phyloP scores from a whole-genome alignment of 2,329 filamentous ascomycete species.

The Dactylellina sp. region DNA sequence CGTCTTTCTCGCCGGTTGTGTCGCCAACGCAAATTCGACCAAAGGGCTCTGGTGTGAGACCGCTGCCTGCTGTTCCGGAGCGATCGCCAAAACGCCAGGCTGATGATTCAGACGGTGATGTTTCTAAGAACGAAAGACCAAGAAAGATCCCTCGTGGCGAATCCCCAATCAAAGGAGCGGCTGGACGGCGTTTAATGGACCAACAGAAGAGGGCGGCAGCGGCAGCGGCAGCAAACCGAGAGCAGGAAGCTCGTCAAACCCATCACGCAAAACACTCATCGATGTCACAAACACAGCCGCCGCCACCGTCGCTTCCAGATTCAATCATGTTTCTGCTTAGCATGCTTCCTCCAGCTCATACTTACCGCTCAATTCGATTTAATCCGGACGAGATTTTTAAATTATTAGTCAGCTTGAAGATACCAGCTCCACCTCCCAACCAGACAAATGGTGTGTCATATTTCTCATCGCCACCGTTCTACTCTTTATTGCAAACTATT shows the following conservation, averaged over 20 bases:
- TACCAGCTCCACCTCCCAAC: constrained; percentile 67
- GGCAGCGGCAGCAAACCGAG: constrained; percentile 67
- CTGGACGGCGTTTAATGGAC: constrained; percentile 85
- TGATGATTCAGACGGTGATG: constrained; percentile 72
- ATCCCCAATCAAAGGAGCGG: constrained; percentile 90
- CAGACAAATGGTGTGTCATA: constrained; percentile 55
- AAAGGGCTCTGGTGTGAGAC: constrained; percentile 62
- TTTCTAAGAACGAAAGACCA: constrained; percentile 71
- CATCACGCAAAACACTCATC: constrained; percentile 46
- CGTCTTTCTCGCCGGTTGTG: constrained; percentile 59
- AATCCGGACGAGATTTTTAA: constrained; percentile 77
- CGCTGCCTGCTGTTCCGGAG: constrained; percentile 63
- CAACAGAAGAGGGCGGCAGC: constrained; percentile 70
- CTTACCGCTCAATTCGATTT: constrained; percentile 78
- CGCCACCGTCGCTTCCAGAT: constrained; percentile 77
- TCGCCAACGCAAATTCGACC: constrained; percentile 58
- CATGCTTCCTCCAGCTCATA: constrained; percentile 78
- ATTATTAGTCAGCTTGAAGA: constrained; percentile 75
- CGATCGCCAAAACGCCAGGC: constrained; percentile 68
- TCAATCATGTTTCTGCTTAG: constrained; percentile 73
- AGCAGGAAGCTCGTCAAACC: constrained; percentile 51
- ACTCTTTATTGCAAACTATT: constrained; percentile 40
- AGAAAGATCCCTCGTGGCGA: constrained; percentile 90
- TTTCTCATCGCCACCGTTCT: constrained; percentile 48
- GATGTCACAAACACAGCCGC: constrained; percentile 58